Evolutionary conservation across 306 rosid species (phyloP), one percentile per base, ranked within the genome.

Genomic region (Lathyrus tuberosus): DNA sequence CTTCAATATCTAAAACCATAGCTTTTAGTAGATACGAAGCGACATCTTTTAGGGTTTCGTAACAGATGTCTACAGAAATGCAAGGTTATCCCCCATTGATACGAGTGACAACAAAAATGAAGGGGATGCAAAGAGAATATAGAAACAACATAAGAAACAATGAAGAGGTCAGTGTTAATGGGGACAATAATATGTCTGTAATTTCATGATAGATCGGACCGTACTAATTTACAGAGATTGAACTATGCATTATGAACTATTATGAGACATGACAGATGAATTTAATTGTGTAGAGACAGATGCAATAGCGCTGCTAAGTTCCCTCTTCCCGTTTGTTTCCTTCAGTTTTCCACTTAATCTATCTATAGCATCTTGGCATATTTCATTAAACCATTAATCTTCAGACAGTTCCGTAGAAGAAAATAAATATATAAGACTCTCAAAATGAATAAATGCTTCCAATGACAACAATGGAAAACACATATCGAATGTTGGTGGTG

Each of bases 211-310:
- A 14, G 38, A 54, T 63, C 60, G 62, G 31, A 52, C 58, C 46
- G 67, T 67, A 42, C 42, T 67, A 84, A 68, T 82, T 75, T 87
- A 83, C 86, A 85, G 37, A 70, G 67, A 62, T 64, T 76, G 53
- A 73, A 62, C 54, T 46, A 43, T 17, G 65, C 61, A 71, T 87
- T 71, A 95, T 15, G 99, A 83, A 79, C 99, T 95, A 53, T 84
- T 86, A 56, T 91, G 99, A 67, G 99, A 95, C 81, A 91, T 87
- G 35, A 95, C 85, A 5, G 99, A 95, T 18, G 99, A 95, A 41
- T 91, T 81, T 24, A 97, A 95, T 13, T 91, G 97, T n/a, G 99
- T 97, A 0, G 99, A 94, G 61, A 91, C 81, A 3, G 99, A 95
- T 5, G 99, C 96, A 3, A 97, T 95, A 18, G 99, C 97, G 86